Evolutionary conservation across 2,329 filamentous ascomycete species (phyloP), one percentile per base, ranked within the genome.

Genomic region (Corynespora cassiicola): DNA sequence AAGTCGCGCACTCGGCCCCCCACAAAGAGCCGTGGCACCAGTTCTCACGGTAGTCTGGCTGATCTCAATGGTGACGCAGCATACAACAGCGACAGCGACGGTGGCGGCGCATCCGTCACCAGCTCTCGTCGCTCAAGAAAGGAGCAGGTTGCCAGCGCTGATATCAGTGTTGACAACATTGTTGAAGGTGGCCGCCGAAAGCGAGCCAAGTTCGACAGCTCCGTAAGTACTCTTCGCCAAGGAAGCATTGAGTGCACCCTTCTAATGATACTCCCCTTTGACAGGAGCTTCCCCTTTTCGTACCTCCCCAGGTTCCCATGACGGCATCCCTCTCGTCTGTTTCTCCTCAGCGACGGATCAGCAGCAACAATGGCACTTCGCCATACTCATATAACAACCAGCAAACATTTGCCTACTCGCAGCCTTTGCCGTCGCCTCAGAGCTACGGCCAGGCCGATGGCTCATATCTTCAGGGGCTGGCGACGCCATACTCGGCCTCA

Each of bases 111-210:
- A 52, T 91, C 89, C 38, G 79, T 87, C 32, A 76, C 77, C 11
- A 80, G 80, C 52, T 86, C 86, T 42, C 85, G 87, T 59, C 87
- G 87, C 67, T 82, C 80, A 56, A 90, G 88, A 69, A 84, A 78
- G 51, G 91, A 96, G 60, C 87, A 90, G 51, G 82, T 96, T 59
- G 90, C 89, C 31, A 96, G 90, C 66, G 95, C 94, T 11, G 94
- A 99, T 57, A 99, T 99, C 63, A 97, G 92, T 67, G 83, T 96
- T 55, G 91, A 96, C 57, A 99, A 99, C 67, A 97, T 99, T 69
- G 88, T 99, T 46, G 92, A 97, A 72, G 94, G 95, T 63, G 91
- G 92, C 54, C 86, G 94, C 70, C 86, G 94, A 65, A 96, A 97
- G 77, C 84, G 90, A 63, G 89, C 92, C 59, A 96, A 96, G 72